These are phyloP conservation scores for Komagataella kurtzmanii DNA, from an alignment of 805 yeast genomes.

Conservation along the genomic window DNA sequence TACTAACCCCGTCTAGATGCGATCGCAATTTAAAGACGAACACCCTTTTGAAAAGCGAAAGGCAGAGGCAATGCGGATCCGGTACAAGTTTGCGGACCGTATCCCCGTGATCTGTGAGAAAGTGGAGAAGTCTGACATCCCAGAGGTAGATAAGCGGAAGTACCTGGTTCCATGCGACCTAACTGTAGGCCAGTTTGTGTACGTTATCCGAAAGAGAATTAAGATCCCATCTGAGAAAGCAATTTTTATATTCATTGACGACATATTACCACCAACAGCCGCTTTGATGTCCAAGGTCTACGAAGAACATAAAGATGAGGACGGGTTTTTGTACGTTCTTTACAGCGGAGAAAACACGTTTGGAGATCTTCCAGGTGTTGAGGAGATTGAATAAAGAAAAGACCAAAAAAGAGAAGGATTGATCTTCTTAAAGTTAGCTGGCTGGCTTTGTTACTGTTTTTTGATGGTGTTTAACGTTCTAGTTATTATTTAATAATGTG, in stretches of 20 bases:
- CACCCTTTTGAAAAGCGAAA: conserved; percentile 92
- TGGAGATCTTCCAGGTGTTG: conserved; percentile 34
- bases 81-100: conserved; percentile 79
- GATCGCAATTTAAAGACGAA: conserved; percentile 90
- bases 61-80: conserved; percentile 87
- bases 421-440: conserved; percentile 2
- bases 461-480: conserved; percentile 2
- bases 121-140: conserved; percentile 92
- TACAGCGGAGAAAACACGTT: conserved; percentile 97
- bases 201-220: conserved; percentile 92
- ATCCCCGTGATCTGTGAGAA: conserved; percentile 96
- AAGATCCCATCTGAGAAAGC: conserved; percentile 96
- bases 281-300: conserved; percentile 91
- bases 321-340: conserved; percentile 90
- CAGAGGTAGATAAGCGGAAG: conserved; percentile 93
- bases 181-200: conserved; percentile 96
- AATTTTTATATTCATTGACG: conserved; percentile 92
- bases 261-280: conserved; percentile 95
- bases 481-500: not conserved
- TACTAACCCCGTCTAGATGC: conserved; percentile 29
- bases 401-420: not conserved
- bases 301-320: conserved; percentile 95
- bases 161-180: conserved; percentile 92
- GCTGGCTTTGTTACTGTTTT: conserved; percentile 1
- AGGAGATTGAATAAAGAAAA: conserved; percentile 7